Conservation (phyloP, 257 asterid species). For the Buddleja alternifolia region DNA sequence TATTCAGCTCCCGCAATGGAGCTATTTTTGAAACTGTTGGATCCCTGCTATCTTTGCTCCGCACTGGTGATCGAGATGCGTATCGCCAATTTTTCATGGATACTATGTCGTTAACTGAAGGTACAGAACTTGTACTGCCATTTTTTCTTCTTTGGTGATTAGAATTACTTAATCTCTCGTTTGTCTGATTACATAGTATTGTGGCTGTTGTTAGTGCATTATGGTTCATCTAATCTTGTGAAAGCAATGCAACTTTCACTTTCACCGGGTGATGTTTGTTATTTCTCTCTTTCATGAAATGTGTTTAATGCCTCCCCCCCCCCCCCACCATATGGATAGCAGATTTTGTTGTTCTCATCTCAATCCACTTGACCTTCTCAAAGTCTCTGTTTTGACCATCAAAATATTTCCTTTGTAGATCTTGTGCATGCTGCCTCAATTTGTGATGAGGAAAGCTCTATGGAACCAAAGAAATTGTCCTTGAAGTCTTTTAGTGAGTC, state of each 20-base stretch:
- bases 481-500: slow-evolving; percentile 63
- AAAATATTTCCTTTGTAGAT: slow-evolving; percentile 42
- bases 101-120: slow-evolving; percentile 66
- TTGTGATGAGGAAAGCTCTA: slow-evolving; percentile 37
- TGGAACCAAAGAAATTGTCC: slow-evolving; percentile 47
- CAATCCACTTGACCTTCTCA: slow-evolving; percentile 19
- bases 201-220: neutral
- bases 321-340: neutral
- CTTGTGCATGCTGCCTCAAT: slow-evolving; percentile 52
- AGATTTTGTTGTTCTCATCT: slow-evolving; percentile 23
- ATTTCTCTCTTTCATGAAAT: slow-evolving; percentile 7
- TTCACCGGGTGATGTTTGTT: neutral
- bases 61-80: slow-evolving; percentile 82
- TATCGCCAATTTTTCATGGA: slow-evolving; percentile 84
- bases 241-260: neutral
- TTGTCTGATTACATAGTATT: neutral
- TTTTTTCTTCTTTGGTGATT: neutral
- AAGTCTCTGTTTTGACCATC: slow-evolving; percentile 14
- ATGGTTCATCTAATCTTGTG: neutral
- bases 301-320: neutral
- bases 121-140: slow-evolving; percentile 34
- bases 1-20: slow-evolving; percentile 65
- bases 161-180: neutral
- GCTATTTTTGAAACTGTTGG: slow-evolving; percentile 72
- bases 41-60: slow-evolving; percentile 75